Evolutionary conservation across 1,284 basidiomycete species (phyloP).

Genomic region (Sporisorium graminicola): DNA sequence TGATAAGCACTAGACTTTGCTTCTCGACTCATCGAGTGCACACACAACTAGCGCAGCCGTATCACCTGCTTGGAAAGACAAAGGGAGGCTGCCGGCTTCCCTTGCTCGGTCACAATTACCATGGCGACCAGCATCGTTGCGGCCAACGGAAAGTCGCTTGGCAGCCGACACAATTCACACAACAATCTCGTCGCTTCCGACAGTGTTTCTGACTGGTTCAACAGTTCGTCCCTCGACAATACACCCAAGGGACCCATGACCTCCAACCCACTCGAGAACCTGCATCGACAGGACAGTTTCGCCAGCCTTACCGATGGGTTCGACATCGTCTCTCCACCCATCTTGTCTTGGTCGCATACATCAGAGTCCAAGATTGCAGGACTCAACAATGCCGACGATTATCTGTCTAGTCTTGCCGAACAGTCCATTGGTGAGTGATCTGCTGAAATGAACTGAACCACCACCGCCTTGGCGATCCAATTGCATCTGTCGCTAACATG

Average conservation of each 20-base stretch:
- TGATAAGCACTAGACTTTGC: too few relatives aligned
- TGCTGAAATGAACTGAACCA: too few relatives aligned
- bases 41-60: background rate
- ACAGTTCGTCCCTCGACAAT: constrained; percentile 25
- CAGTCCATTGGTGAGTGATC: constrained; percentile 38
- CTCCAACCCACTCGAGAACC: constrained; percentile 7
- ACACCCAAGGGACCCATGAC: constrained; percentile 24
- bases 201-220: constrained; percentile 42
- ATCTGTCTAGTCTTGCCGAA: constrained; percentile 29
- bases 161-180: constrained; percentile 50
- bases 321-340: constrained; percentile 39
- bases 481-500: background rate
- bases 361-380: constrained; percentile 29
- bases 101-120: constrained; percentile 8
- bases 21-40: constrained; percentile 2
- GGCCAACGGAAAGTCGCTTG: constrained; percentile 33
- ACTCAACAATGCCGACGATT: constrained; percentile 40
- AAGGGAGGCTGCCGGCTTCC: constrained; percentile 25
- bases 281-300: constrained; percentile 34
- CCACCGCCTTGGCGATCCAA: background rate
- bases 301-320: constrained; percentile 45
- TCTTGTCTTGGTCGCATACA: constrained; percentile 25
- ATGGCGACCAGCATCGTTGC: constrained; percentile 42
- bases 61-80: background rate
- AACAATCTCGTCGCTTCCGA: constrained; percentile 43